Conservation (phyloP, 2,329 filamentous ascomycete genomes). For the Hymenoscyphus salicellus region DNA sequence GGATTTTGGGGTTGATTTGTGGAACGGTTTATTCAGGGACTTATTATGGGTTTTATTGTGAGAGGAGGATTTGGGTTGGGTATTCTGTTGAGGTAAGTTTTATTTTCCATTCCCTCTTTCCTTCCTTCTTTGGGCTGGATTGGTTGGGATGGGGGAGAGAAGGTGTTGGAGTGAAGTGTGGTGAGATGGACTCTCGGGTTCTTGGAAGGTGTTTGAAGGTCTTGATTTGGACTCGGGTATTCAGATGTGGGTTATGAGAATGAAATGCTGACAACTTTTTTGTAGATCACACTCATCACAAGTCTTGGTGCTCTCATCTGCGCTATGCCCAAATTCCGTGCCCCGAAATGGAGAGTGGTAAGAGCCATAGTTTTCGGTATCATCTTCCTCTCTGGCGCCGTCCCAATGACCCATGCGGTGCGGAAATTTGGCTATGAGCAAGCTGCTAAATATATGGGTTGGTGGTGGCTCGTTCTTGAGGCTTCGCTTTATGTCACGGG, state of each 20-base stretch:
- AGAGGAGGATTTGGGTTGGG: slow-evolving; percentile 16
- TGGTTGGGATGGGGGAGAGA: too few species aligned
- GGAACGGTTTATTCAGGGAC: slow-evolving; percentile 21
- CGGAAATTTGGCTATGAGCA: slow-evolving; percentile 12
- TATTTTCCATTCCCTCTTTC: background rate
- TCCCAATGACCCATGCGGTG: slow-evolving; percentile 15
- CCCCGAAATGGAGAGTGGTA: slow-evolving; percentile 12
- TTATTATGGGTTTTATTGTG: slow-evolving; percentile 27
- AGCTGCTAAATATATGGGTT: slow-evolving; percentile 13
- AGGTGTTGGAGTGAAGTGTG: too few species aligned
- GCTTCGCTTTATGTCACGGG: slow-evolving; percentile 29
- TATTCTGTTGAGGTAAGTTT: slow-evolving; percentile 23
- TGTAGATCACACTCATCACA: slow-evolving; percentile 12
- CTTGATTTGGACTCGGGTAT: background rate
- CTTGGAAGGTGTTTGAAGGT: background rate
- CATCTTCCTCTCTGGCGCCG: slow-evolving; percentile 15
- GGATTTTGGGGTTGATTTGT: slow-evolving; percentile 15
- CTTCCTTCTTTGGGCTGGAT: background rate
- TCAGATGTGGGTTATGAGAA: background rate
- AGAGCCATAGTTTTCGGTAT: slow-evolving; percentile 13
- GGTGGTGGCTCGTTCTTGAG: slow-evolving; percentile 14
- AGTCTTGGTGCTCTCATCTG: slow-evolving; percentile 11
- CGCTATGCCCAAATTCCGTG: slow-evolving; percentile 12
- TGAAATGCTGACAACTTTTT: slow-evolving; percentile 11
- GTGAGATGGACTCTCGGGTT: background rate